phyloP scores from a whole-genome alignment of 2,329 filamentous ascomycete genomes.

The Chaetomium sp. region DNA sequence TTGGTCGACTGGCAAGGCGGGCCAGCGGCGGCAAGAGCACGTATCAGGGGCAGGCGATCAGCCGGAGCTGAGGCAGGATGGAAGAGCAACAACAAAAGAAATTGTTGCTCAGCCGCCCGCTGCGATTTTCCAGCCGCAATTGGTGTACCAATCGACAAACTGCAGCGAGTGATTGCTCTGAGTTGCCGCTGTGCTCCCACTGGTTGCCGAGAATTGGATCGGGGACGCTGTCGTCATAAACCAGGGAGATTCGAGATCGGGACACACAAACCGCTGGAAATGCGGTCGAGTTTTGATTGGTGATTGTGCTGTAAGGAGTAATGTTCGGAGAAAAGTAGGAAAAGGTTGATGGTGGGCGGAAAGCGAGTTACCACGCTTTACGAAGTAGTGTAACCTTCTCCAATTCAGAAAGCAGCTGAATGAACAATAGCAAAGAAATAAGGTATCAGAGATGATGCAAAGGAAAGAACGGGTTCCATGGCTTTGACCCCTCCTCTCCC shows the following conservation, averaged over 20 bases:
- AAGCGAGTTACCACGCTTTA: too few species aligned
- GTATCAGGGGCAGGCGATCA: constrained; percentile 2
- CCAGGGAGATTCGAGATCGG: not conserved
- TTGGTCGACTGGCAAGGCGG: not conserved
- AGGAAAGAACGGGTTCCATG: not conserved
- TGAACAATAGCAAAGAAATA: not conserved
- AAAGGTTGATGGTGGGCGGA: not conserved
- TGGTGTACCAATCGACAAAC: constrained; percentile 2
- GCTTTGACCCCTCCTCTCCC: not conserved
- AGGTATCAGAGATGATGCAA: constrained; percentile 2
- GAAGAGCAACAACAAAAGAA: too few species aligned
- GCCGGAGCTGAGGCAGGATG: constrained; percentile 8
- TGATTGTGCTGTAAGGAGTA: not conserved
- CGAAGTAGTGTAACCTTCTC: too few species aligned
- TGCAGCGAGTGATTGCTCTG: not conserved
- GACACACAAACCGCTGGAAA: not conserved
- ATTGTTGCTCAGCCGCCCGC: not conserved
- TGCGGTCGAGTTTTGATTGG: not conserved
- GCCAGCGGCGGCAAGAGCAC: constrained; percentile 1
- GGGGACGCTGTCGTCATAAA: not conserved
- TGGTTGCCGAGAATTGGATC: not conserved
- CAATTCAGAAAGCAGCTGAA: too few species aligned
- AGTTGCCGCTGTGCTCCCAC: not conserved
- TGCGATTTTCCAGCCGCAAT: constrained; percentile 16
- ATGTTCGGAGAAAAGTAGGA: not conserved